phyloP scores from a whole-genome alignment of 164 flowering plant genomes.

The Nymphaea thermarum region DNA sequence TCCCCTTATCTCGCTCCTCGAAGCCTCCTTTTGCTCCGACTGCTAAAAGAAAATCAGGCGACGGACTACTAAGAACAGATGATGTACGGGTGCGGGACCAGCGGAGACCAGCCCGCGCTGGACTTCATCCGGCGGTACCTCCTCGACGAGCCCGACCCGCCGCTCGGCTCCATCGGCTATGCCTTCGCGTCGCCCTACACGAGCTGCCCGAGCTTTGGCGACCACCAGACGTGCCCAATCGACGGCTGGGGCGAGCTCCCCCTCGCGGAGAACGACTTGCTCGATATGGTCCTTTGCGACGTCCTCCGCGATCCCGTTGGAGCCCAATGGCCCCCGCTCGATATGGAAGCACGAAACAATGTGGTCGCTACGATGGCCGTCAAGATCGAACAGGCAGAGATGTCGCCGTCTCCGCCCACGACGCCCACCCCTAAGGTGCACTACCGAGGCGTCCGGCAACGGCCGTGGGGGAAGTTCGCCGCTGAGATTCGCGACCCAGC shows the following conservation, averaged over 20 bases:
- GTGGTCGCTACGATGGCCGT: too few species aligned
- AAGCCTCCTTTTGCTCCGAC: too few species aligned
- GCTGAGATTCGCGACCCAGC: slow-evolving; percentile 39
- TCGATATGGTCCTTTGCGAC: slow-evolving; percentile 68
- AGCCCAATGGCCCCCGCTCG: slow-evolving; percentile 48
- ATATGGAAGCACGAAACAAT: too few species aligned
- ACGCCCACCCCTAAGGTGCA: slow-evolving; percentile 8
- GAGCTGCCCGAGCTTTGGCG: slow-evolving; percentile 42
- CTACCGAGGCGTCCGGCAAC: slow-evolving; percentile 30
- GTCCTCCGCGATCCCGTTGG: slow-evolving; percentile 52
- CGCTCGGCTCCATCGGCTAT: background rate
- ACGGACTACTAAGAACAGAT: background rate
- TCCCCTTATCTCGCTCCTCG: too few species aligned
- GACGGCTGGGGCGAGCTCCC: slow-evolving; percentile 83
- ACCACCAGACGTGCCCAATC: slow-evolving; percentile 36
- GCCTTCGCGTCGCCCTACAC: slow-evolving; percentile 13
- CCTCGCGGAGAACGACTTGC: slow-evolving; percentile 57
- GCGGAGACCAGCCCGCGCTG: slow-evolving; percentile 16
- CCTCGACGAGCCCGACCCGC: slow-evolving; percentile 27
- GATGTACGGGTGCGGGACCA: slow-evolving; percentile 13
- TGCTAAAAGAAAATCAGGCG: too few species aligned
- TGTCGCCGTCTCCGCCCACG: too few species aligned
- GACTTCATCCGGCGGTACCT: slow-evolving; percentile 44
- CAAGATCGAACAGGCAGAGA: too few species aligned
- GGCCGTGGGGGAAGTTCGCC: slow-evolving; percentile 40